These are phyloP conservation scores for Allantophomopsis lycopodina DNA, from an alignment of 2,329 filamentous ascomycete genomes.

Conservation along the genomic window DNA sequence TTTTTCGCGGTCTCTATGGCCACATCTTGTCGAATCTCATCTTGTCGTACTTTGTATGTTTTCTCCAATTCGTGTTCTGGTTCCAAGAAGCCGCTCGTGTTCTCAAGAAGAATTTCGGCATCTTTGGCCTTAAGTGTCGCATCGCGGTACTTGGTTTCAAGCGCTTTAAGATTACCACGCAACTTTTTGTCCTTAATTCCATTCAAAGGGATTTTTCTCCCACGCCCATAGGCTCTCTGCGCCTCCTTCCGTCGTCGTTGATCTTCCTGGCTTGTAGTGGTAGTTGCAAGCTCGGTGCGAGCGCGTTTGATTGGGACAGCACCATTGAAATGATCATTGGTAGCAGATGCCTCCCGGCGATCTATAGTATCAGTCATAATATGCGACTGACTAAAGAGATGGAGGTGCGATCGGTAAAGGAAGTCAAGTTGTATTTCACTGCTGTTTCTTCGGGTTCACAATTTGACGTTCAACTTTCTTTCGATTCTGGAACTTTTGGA, in stretches of 20 bases:
- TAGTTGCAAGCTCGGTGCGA: conserved; percentile 31
- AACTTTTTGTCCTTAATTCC: conserved; percentile 81
- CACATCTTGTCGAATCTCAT: conserved; percentile 65
- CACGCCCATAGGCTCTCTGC: conserved; percentile 71
- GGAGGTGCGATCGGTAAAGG: too few relatives aligned
- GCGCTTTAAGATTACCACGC: conserved; percentile 59
- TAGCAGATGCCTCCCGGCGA: conserved; percentile 2
- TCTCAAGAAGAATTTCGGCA: conserved; percentile 87
- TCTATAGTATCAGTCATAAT: conserved; percentile 9
- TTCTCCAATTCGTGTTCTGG: conserved; percentile 77
- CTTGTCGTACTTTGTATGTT: conserved; percentile 86
- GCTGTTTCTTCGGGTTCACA: too few relatives aligned
- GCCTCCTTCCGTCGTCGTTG: conserved; percentile 42
- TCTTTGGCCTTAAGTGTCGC: conserved; percentile 80
- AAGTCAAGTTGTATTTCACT: too few relatives aligned
- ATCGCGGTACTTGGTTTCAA: conserved; percentile 73
- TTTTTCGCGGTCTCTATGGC: conserved; percentile 81
- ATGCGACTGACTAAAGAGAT: not conserved
- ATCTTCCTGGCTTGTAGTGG: conserved; percentile 12
- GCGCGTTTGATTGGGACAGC: conserved; percentile 33
- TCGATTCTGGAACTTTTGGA: conserved; percentile 6
- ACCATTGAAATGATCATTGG: conserved; percentile 28
- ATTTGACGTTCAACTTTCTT: not conserved
- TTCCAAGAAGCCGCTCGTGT: conserved; percentile 74
- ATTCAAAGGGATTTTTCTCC: conserved; percentile 58